Conservation (phyloP, 2,329 filamentous ascomycete genomes). For the Bretziella fagacearum region DNA sequence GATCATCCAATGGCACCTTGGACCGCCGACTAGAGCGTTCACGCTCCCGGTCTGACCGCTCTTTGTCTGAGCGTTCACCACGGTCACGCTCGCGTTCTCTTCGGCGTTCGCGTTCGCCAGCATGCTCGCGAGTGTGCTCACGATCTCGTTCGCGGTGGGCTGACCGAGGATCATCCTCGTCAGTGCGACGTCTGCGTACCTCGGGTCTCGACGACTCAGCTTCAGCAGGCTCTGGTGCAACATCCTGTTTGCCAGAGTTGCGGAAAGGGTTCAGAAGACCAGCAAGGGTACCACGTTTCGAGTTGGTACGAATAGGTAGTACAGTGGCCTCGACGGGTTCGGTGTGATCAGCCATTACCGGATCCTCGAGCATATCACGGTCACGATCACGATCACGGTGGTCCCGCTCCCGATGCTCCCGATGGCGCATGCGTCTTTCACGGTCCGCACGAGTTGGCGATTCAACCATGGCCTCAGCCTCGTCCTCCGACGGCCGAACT, state of each 20-base stretch:
- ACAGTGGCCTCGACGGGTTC: background rate
- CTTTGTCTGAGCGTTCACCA: conserved; percentile 17
- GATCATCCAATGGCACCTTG: conserved; percentile 14
- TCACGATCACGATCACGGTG: conserved; percentile 6
- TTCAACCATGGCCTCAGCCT: conserved; percentile 7
- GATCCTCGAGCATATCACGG: background rate
- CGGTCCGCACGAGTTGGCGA: conserved; percentile 4
- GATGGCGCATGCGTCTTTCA: background rate
- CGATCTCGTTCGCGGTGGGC: background rate
- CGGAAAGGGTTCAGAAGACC: conserved; percentile 45
- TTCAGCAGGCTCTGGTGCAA: conserved; percentile 12
- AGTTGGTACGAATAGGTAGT: conserved; percentile 5
- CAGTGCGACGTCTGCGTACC: conserved; percentile 4
- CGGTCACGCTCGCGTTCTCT: conserved; percentile 23
- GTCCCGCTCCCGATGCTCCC: conserved; percentile 6
- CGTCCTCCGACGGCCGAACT: conserved; percentile 14
- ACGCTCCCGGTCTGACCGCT: conserved; percentile 23
- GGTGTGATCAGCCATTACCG: background rate
- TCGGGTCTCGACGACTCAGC: background rate
- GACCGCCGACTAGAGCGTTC: conserved; percentile 35
- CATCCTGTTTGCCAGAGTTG: conserved; percentile 30
- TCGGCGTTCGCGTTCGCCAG: conserved; percentile 19
- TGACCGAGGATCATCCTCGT: background rate
- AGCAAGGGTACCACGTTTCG: conserved; percentile 23
- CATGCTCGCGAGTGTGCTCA: background rate